These are phyloP conservation scores for Elsinoe perseae DNA, from an alignment of 2,329 filamentous ascomycete genomes.

Conservation along the genomic window DNA sequence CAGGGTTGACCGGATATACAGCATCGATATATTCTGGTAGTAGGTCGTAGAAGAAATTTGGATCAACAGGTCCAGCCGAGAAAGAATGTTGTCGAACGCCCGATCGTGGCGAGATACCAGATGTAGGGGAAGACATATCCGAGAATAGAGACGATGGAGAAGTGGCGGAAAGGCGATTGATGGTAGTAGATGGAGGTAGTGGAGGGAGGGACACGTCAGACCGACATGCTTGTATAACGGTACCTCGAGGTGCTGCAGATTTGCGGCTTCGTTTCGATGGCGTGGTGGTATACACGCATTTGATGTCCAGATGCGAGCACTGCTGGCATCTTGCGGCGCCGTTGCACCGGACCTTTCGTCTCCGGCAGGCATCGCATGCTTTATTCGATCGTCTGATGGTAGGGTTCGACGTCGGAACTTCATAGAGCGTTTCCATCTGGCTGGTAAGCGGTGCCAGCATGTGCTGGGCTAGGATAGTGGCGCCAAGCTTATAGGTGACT, in stretches of 20 bases:
- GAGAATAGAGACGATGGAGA: constrained; percentile 6
- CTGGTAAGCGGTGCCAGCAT: not conserved
- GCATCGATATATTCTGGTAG: constrained; percentile 38
- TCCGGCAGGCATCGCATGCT: constrained; percentile 42
- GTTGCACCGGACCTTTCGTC: constrained; percentile 43
- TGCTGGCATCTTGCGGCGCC: constrained; percentile 39
- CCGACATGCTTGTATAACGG: constrained; percentile 14
- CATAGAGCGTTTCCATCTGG: constrained; percentile 3
- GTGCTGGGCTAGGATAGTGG: not conserved
- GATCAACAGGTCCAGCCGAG: constrained; percentile 21
- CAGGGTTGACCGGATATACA: constrained; percentile 43
- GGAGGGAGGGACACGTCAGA: not conserved
- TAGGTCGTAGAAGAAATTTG: constrained; percentile 36
- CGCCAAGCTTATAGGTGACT: too few species aligned
- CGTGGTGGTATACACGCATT: constrained; percentile 37
- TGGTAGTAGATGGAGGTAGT: not conserved
- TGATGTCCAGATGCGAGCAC: constrained; percentile 38
- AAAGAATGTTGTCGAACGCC: constrained; percentile 10
- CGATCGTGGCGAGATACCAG: constrained; percentile 6
- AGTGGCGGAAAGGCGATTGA: not conserved
- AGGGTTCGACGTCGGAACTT: not conserved
- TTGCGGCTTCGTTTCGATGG: constrained; percentile 17
- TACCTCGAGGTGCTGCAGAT: constrained; percentile 12
- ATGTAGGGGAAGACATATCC: constrained; percentile 10
- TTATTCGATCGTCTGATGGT: not conserved